These are phyloP conservation scores for Aspergillus indologenus DNA, from an alignment of 495 filamentous ascomycete species.

Conservation along the genomic window DNA sequence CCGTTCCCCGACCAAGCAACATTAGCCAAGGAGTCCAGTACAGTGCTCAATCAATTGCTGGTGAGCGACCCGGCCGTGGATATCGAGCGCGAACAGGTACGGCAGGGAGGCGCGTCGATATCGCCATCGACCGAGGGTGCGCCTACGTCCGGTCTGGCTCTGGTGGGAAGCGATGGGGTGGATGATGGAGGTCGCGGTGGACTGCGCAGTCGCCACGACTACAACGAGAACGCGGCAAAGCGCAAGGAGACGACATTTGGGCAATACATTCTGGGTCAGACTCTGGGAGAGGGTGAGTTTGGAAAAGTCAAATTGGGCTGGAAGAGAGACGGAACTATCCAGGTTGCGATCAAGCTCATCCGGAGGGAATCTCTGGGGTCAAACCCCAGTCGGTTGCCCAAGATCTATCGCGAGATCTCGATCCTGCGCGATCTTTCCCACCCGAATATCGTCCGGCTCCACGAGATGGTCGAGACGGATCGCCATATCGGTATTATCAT, in stretches of 20 bases:
- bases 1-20: conserved; percentile 23
- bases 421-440: conserved; percentile 85
- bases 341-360: conserved; percentile 98
- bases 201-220: conserved; percentile 74
- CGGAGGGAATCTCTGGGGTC: conserved; percentile 80
- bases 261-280: conserved; percentile 91
- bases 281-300: conserved; percentile 97
- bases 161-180: conserved; percentile 52
- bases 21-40: conserved; percentile 39
- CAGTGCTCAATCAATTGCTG: conserved; percentile 71
- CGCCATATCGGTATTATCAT: conserved; percentile 96
- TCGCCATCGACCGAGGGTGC: conserved; percentile 48
- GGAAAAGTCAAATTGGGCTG: conserved; percentile 99
- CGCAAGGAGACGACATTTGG: conserved; percentile 87
- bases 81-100: conserved; percentile 70
- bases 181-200: conserved; percentile 61
- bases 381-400: conserved; percentile 84
- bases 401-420: conserved; percentile 94
- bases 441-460: conserved; percentile 93
- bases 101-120: conserved; percentile 60
- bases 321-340: conserved; percentile 89
- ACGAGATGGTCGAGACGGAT: conserved; percentile 98
- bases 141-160: conserved; percentile 51
- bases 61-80: conserved; percentile 79
- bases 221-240: conserved; percentile 48